Evolutionary conservation across 1,139 yeast species (phyloP).

Genomic region (Pichia sp.): DNA sequence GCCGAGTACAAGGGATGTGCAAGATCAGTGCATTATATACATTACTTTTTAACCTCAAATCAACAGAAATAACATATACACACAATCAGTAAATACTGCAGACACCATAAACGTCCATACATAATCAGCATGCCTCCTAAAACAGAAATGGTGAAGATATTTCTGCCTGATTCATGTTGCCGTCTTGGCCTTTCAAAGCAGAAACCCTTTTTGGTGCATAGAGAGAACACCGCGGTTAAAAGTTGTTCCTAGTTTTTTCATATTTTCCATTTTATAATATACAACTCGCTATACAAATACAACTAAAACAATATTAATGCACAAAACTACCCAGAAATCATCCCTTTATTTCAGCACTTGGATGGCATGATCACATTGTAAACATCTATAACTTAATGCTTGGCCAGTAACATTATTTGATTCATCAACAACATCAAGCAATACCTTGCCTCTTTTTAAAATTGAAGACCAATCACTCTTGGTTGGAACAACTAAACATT

Average conservation of each 20-base stretch:
- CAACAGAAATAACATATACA: neutral
- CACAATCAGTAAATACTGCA: neutral
- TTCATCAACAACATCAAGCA: conserved; percentile 15
- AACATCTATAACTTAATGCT: conserved; percentile 45
- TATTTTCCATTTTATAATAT: neutral
- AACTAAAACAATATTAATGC: neutral
- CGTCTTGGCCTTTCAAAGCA: neutral
- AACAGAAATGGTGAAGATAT: neutral
- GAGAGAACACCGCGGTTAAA: neutral
- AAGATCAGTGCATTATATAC: no score
- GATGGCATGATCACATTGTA: conserved; percentile 60
- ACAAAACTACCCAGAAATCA: neutral
- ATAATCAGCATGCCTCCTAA: neutral
- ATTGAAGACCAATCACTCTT: conserved; percentile 92
- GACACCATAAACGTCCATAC: neutral
- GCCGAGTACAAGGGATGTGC: neutral
- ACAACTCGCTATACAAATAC: neutral
- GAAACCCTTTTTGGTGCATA: neutral
- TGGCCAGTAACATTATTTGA: conserved; percentile 9
- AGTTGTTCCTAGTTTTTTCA: neutral
- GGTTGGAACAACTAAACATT: conserved; percentile 86
- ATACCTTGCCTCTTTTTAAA: conserved; percentile 61
- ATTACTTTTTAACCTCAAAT: neutral
- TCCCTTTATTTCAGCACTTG: conserved; percentile 31
- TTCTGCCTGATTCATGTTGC: neutral